Base-by-base conservation (phyloP, 202 grass and related monocot genomes). In the Digitaria exilis region DNA sequence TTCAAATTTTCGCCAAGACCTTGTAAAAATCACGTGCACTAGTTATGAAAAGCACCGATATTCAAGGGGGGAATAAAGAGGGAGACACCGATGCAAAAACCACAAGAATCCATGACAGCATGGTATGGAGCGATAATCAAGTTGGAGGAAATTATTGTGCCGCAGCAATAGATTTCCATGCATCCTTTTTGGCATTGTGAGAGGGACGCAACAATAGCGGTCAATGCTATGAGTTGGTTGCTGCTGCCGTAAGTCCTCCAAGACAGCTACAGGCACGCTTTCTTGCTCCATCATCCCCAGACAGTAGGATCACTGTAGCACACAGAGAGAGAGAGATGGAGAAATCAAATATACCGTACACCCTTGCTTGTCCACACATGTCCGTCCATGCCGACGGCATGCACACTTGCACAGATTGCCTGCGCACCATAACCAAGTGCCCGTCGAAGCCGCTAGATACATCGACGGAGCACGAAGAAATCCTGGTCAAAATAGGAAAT, bases 201-300 rank as follows among this genome's bases (percentile, higher is more conserved):
- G 4, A 85, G 65, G 7, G 62, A 76, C 72, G 7, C 41, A 18
- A 29, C 72, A 14, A 56, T 46, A 26, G 21, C 9, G 50, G 73
- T 68, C 82, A 69, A 60, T 60, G 37, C 21, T 25, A 48, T 24
- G 13, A 59, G 13, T 22, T 54, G 70, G 44, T 52, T 42, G 59
- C 32, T 17, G 69, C 80, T 21, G 39, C 42, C 22, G 14, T 35
- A 49, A 64, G 43, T 35, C 71, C 71, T 35, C 28, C 13, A 15
- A 28, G 30, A 64, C 46, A 83, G 67, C 68, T 82, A 74, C 80
- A 41, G 31, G 16, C 58, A 83, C 56, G 69, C 60, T 24, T 49
- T 26, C 56, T 14, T 28, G 56, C 56, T 59, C 56, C 56, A 59
- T 59, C 56, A 26, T 11, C n/a, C n/a, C n/a, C 24, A 2, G 24